These are phyloP conservation scores for Porcisia deanei DNA, from an alignment of 208 protist genomes.

Conservation along the genomic window DNA sequence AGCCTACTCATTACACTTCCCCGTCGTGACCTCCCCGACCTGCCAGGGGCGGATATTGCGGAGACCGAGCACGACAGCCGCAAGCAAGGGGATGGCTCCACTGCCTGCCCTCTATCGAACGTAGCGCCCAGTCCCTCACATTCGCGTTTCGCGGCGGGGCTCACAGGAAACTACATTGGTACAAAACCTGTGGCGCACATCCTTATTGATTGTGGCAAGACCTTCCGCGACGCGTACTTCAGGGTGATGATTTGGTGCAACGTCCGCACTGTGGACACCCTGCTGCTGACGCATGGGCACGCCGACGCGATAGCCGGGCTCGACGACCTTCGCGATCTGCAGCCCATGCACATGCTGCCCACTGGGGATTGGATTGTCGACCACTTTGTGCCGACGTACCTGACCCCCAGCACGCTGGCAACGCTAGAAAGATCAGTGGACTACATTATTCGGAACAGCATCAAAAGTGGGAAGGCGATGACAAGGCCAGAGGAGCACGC, in stretches of 20 bases:
- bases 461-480: conserved; percentile 22
- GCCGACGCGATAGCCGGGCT: conserved; percentile 82
- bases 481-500: conserved; percentile 31
- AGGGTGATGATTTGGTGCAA: conserved; percentile 67
- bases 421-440: conserved; percentile 43
- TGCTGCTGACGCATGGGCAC: conserved; percentile 90
- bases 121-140: conserved; percentile 15
- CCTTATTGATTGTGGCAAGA: conserved; percentile 92
- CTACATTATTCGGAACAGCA: conserved; percentile 85
- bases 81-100: background rate
- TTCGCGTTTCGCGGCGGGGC: conserved; percentile 24
- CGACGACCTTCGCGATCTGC: conserved; percentile 91
- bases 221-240: conserved; percentile 91
- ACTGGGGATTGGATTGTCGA: conserved; percentile 67
- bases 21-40: conserved; percentile 3
- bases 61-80: background rate
- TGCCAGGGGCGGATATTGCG: background rate
- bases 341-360: conserved; percentile 58
- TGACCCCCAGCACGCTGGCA: conserved; percentile 45
- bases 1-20: conserved; percentile 76
- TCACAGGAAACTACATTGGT: conserved; percentile 33
- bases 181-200: conserved; percentile 45
- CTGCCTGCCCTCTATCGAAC: background rate
- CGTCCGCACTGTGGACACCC: conserved; percentile 65
- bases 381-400: conserved; percentile 75